Evolutionary conservation across 2,329 filamentous ascomycete genomes (phyloP).

Genomic region (Pseudogymnoascus sp.): DNA sequence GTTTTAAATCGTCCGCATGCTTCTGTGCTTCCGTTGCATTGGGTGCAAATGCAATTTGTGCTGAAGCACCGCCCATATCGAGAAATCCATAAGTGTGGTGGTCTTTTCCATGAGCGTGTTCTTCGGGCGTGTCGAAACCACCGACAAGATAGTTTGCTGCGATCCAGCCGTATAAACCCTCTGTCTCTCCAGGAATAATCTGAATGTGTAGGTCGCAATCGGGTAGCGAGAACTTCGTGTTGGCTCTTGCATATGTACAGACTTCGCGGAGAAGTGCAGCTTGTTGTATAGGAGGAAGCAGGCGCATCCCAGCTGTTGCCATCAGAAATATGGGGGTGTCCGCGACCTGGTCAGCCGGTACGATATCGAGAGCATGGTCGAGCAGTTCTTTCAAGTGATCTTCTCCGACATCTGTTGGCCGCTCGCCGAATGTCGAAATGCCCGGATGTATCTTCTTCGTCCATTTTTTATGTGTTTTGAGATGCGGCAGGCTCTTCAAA

Average conservation of each 20-base stretch:
- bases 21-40: constrained; percentile 84
- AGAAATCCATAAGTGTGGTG: constrained; percentile 96
- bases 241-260: constrained; percentile 69
- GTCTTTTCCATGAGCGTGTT: constrained; percentile 72
- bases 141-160: constrained; percentile 92
- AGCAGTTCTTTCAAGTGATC: constrained; percentile 75
- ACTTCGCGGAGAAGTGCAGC: constrained; percentile 64
- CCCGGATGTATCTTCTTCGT: constrained; percentile 92
- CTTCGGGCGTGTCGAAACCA: constrained; percentile 69
- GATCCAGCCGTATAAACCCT: constrained; percentile 95
- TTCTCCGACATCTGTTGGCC: constrained; percentile 64
- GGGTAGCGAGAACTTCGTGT: constrained; percentile 76
- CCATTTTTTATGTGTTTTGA: constrained; percentile 79
- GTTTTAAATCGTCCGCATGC: constrained; percentile 80
- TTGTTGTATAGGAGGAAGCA: constrained; percentile 68
- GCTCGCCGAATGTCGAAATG: constrained; percentile 80
- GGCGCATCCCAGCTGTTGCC: constrained; percentile 88
- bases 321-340: constrained; percentile 92
- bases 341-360: constrained; percentile 66
- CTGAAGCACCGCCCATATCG: constrained; percentile 96
- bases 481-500: constrained; percentile 61
- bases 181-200: constrained; percentile 90
- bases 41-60: constrained; percentile 94
- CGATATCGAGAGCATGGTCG: constrained; percentile 68
- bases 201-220: constrained; percentile 86